Evolutionary conservation across 2,329 filamentous ascomycete genomes (phyloP), one percentile per base, ranked within the genome.

Genomic region (Fusarium humuli): DNA sequence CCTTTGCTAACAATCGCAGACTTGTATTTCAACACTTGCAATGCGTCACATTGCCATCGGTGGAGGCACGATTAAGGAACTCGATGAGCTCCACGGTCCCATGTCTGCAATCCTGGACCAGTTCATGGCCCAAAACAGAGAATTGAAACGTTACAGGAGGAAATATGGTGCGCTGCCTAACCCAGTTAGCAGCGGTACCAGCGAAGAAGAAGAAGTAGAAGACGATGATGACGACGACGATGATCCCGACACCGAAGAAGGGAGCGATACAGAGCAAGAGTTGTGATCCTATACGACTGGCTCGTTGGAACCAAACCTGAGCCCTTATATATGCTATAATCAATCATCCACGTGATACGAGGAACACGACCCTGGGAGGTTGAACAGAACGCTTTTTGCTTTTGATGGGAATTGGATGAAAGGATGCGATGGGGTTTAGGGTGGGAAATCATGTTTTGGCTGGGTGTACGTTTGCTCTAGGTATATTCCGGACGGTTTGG

Each of bases 1-100:
- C 23, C 25, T 53, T 57, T 48, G 50, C 75, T 80, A 72, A 80
- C 65, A 16, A 42, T 18, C 12, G 57, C 72, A 97, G 94, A 91
- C 93, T 54, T 96, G 93, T 77, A 87, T 94, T 73, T 92, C 91
- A 32, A 94, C 93, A 1, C 86, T 98, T 53, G 84, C 89, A 14
- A 84, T 97, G 74, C 91, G 95, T 50, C 91, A 97, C 79, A 87
- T 97, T 79, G 88, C 93, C 71, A 86, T 87, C 34, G 93, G 94
- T 14, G 88, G 91, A 73, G 87, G 84, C 42, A 79, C 80, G 3
- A 85, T 93, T 50, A 82, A 85, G 46, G 84, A 86, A 68, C 86
- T 97, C 27, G 86, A 92, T 56, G 88, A 93, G 70, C 87, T 97
- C 65, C 90, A 93, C 13, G 91, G 88, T 22, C 92, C 94, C 5